Evolutionary conservation across 176 grass and related monocot genomes (phyloP).

Genomic region (Juncus effusus): DNA sequence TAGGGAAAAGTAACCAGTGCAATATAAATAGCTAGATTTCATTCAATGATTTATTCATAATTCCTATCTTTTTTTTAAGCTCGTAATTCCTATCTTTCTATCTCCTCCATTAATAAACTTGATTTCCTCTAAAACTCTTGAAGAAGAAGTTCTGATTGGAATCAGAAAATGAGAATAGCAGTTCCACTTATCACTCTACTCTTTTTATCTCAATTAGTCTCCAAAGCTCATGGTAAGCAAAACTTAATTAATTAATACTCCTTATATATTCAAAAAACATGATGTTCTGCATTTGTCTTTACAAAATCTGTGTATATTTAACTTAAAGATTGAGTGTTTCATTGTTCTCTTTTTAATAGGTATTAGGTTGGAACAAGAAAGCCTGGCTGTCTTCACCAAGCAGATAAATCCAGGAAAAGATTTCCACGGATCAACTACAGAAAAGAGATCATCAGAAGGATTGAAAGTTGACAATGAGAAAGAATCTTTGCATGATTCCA

Average conservation of each 20-base stretch:
- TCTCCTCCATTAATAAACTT: neutral
- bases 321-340: neutral
- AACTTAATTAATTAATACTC: too few relatives aligned
- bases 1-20: conserved; percentile 9
- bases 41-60: conserved; percentile 1
- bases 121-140: neutral
- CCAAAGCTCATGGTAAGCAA: conserved; percentile 12
- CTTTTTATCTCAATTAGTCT: conserved; percentile 16
- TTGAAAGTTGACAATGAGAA: neutral
- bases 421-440: neutral
- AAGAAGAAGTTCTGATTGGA: conserved; percentile 4
- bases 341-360: conserved; percentile 1
- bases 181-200: conserved; percentile 16
- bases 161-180: conserved; percentile 26
- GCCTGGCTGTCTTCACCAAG: conserved; percentile 17
- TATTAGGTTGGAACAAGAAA: conserved; percentile 49
- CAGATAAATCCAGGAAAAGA: conserved; percentile 31
- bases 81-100: neutral
- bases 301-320: neutral
- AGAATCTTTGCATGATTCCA: neutral
- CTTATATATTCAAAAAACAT: too few relatives aligned
- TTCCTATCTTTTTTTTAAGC: neutral
- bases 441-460: conserved; percentile 31
- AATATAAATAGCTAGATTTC: conserved; percentile 22
- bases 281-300: neutral